A percentile compares a stretch with the other conserved stretches of the same genome.
phyloP scores from a whole-genome alignment of 2,329 filamentous ascomycete species.

The Pyrenochaeta sp. region DNA sequence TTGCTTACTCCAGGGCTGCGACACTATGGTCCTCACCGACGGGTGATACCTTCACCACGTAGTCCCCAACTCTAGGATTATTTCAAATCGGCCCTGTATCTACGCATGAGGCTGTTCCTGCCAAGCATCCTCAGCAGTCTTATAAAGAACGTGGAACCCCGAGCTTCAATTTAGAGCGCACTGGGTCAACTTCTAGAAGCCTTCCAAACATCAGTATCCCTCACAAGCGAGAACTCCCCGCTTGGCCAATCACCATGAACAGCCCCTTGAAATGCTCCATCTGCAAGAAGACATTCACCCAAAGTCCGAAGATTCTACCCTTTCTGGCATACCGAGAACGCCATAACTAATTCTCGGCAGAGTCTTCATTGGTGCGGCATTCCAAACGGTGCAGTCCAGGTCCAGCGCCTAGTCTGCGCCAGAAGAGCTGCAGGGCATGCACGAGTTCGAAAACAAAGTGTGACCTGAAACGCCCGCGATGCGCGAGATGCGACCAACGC shows the following conservation, averaged over 20 bases:
- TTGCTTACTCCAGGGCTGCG: too few relatives aligned
- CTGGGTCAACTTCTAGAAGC: too few relatives aligned
- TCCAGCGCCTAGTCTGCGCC: conserved; percentile 20
- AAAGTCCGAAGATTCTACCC: conserved; percentile 17
- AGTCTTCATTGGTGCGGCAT: conserved; percentile 17
- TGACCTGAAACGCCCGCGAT: conserved; percentile 23
- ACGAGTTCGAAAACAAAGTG: conserved; percentile 27
- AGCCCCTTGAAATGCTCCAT: conserved; percentile 12
- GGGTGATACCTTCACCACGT: too few relatives aligned
- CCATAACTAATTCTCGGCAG: conserved; percentile 10
- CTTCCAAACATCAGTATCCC: too few relatives aligned
- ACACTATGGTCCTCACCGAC: too few relatives aligned
- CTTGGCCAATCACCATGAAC: conserved; percentile 9
- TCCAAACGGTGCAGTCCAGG: conserved; percentile 24
- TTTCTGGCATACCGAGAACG: not conserved
- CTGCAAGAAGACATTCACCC: conserved; percentile 24
- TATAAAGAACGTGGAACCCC: too few relatives aligned
- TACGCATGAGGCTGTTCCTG: too few relatives aligned
- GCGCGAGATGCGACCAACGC: conserved; percentile 20
- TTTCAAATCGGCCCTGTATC: too few relatives aligned
- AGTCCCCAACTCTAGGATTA: too few relatives aligned
- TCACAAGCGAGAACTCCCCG: too few relatives aligned
- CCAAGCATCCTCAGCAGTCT: too few relatives aligned
- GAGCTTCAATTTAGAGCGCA: too few relatives aligned
- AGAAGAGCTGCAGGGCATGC: conserved; percentile 28